These are phyloP conservation scores for Heimioporus sp. DNA, from an alignment of 768 basidiomycete genomes.

Conservation along the genomic window DNA sequence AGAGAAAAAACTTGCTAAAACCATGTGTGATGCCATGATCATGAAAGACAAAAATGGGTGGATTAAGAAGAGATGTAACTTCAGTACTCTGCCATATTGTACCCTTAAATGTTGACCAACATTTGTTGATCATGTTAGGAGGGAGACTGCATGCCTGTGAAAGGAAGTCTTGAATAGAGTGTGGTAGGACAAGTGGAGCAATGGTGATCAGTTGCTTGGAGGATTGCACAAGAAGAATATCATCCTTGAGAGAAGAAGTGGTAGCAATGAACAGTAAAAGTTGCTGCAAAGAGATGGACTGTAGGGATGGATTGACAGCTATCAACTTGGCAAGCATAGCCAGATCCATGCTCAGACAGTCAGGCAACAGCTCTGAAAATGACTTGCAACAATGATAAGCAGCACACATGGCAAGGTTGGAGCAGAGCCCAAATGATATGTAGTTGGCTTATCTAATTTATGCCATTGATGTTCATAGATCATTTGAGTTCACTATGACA, in stretches of 20 bases:
- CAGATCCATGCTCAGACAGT: constrained; percentile 8
- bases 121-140: not conserved
- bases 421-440: too few species aligned
- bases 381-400: too few species aligned
- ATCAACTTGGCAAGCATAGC: not conserved
- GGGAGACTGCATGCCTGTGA: not conserved
- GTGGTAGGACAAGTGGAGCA: not conserved
- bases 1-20: not conserved
- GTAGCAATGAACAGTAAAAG: not conserved
- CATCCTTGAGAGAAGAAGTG: not conserved
- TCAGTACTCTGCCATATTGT: not conserved
- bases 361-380: too few species aligned
- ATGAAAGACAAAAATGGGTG: not conserved
- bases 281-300: not conserved
- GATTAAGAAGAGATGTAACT: not conserved
- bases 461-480: too few species aligned
- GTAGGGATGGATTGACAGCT: not conserved
- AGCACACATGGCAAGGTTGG: too few species aligned
- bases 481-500: too few species aligned
- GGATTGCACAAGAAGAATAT: constrained; percentile 1
- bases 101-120: constrained; percentile 2
- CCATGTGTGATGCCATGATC: not conserved
- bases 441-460: too few species aligned
- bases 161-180: not conserved
- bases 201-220: not conserved